Evolutionary conservation across 192 early-diverging fungal species (phyloP).

Genomic region (Kappamyces sp.): DNA sequence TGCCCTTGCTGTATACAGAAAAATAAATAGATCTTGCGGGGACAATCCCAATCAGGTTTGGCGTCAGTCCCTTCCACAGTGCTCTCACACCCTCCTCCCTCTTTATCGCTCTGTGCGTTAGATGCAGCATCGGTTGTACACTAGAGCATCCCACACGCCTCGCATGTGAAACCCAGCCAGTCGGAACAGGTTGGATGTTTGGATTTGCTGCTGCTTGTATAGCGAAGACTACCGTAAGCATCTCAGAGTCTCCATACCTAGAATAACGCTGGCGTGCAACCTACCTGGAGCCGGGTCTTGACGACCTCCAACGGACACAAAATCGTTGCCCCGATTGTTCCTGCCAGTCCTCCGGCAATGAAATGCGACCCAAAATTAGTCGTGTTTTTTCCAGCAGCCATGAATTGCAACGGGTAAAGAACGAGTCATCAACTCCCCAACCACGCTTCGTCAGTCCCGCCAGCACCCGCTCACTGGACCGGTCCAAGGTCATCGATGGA

Average conservation of each 20-base stretch:
- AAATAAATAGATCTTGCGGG: slow-evolving; percentile 95
- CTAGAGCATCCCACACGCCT: slow-evolving; percentile 26
- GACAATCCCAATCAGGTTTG: slow-evolving; percentile 86
- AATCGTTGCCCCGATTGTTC: slow-evolving; percentile 73
- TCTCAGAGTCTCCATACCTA: not conserved
- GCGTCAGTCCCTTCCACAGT: slow-evolving; percentile 91
- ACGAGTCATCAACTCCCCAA: too few relatives aligned
- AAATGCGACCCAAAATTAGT: slow-evolving; percentile 46
- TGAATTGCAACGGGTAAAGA: too few relatives aligned
- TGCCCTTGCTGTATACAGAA: slow-evolving; percentile 85
- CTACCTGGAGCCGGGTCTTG: slow-evolving; percentile 86
- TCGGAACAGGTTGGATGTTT: slow-evolving; percentile 22
- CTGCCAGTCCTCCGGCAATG: slow-evolving; percentile 58
- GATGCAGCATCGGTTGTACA: slow-evolving; percentile 19
- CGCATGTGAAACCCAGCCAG: slow-evolving; percentile 19
- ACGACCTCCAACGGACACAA: slow-evolving; percentile 93
- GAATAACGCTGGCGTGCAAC: slow-evolving; percentile 10
- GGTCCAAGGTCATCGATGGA: too few relatives aligned
- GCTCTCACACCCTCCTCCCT: slow-evolving; percentile 72
- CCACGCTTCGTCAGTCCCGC: too few relatives aligned
- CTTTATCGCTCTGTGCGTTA: slow-evolving; percentile 47
- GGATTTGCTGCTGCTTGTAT: slow-evolving; percentile 21
- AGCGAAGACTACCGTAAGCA: slow-evolving; percentile 20
- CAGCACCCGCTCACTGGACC: too few relatives aligned
- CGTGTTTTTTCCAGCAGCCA: not conserved